Percentiles rank a stretch among this genome's conserved stretches.
Conservation (phyloP, 129 eudicot genomes). For the Ambrosia artemisiifolia region DNA sequence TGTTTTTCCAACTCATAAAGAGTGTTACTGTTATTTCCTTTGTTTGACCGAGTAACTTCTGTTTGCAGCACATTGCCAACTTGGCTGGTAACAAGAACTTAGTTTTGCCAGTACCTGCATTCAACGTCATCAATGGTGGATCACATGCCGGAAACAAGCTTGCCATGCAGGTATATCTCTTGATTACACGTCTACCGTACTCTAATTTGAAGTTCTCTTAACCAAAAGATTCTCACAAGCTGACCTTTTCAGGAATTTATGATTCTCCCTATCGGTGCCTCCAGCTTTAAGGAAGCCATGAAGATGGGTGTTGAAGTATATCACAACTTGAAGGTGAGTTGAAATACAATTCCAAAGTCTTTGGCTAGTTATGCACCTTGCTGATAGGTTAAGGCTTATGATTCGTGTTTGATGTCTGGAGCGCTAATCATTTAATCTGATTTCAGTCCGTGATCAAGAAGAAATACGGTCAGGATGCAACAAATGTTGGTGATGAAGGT, state of each 20-base stretch:
- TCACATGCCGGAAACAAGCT: constrained; percentile 98
- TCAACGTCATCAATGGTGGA: constrained; percentile 97
- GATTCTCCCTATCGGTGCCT: constrained; percentile 94
- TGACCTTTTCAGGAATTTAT: constrained; percentile 67
- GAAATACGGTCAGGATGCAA: constrained; percentile 98
- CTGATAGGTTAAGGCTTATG: neutral
- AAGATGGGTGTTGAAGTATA: constrained; percentile 99
- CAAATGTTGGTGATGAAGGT: constrained; percentile 99
- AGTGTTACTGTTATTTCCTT: neutral
- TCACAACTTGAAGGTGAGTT: constrained; percentile 81
- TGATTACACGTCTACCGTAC: neutral
- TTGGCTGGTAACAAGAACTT: constrained; percentile 91
- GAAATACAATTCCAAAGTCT: neutral
- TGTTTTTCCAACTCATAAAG: no score
- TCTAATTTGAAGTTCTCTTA: neutral
- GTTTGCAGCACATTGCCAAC: constrained; percentile 79
- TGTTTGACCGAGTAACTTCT: constrained; percentile 8
- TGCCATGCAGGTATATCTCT: constrained; percentile 81
- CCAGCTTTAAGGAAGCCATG: constrained; percentile 95
- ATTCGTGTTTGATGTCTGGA: neutral
- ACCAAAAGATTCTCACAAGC: constrained; percentile 18
- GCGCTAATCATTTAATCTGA: constrained; percentile 13
- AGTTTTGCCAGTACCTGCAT: constrained; percentile 90
- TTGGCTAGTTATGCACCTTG: neutral
- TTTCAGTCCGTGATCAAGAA: constrained; percentile 92